A percentile compares a stretch with the other conserved stretches of the same genome.
phyloP scores from a whole-genome alignment of 2,329 filamentous ascomycete genomes.

The Helotiales sp. region DNA sequence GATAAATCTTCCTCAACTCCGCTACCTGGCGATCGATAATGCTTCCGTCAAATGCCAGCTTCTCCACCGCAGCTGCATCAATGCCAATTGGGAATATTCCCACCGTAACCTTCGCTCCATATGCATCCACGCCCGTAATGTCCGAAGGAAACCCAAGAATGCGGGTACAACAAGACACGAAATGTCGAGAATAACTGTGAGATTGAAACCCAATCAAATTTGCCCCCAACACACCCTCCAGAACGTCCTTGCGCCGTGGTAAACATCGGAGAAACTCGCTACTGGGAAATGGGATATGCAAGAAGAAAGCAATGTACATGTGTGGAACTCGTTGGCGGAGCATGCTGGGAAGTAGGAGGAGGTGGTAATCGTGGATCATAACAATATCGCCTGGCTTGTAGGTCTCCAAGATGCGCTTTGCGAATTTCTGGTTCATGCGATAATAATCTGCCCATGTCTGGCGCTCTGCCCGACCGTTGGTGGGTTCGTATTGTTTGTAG shows the following conservation, averaged over 20 bases:
- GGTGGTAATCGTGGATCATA: constrained; percentile 92
- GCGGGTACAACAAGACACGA: constrained; percentile 90
- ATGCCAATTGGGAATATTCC: constrained; percentile 96
- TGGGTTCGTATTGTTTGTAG: constrained; percentile 93
- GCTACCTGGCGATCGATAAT: constrained; percentile 74
- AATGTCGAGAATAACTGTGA: constrained; percentile 93
- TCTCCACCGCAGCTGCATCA: constrained; percentile 80
- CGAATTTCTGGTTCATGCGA: constrained; percentile 90
- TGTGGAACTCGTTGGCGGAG: constrained; percentile 84
- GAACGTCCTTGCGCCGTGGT: constrained; percentile 83
- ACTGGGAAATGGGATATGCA: constrained; percentile 93
- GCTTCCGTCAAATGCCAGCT: constrained; percentile 71
- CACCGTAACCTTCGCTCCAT: constrained; percentile 85
- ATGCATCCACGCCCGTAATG: constrained; percentile 82
- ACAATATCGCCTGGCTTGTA: constrained; percentile 95
- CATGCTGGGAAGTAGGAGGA: constrained; percentile 87
- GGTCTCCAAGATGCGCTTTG: constrained; percentile 82
- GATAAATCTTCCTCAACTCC: constrained; percentile 76
- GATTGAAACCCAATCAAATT: constrained; percentile 97
- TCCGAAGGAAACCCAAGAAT: constrained; percentile 91
- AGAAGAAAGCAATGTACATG: constrained; percentile 93
- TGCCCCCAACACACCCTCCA: constrained; percentile 86
- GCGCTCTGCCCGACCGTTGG: constrained; percentile 80
- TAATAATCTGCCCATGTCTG: constrained; percentile 92
- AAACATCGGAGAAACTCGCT: constrained; percentile 94